Conservation (phyloP, 2,329 filamentous ascomycete genomes). For the Paecilomyces sp. region DNA sequence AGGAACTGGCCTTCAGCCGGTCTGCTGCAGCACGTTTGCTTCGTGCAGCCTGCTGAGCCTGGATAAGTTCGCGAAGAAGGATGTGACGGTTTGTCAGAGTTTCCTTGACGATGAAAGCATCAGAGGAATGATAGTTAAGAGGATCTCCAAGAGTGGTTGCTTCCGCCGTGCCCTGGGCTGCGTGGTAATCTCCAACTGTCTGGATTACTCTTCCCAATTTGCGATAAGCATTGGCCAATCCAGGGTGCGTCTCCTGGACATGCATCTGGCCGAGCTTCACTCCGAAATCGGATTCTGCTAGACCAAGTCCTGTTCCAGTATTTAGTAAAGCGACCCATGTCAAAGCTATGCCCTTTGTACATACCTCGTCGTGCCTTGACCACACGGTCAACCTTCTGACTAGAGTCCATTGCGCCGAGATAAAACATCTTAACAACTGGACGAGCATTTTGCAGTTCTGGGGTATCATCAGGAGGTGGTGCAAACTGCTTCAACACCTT, state of each 20-base stretch:
- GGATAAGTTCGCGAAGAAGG: constrained; percentile 81
- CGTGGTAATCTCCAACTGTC: constrained; percentile 88
- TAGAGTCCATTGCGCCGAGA: constrained; percentile 89
- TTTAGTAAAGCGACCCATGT: constrained; percentile 5
- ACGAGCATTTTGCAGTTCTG: constrained; percentile 81
- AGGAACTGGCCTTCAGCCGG: constrained; percentile 77
- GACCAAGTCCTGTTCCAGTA: constrained; percentile 62
- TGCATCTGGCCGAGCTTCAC: constrained; percentile 82
- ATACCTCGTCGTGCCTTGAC: constrained; percentile 87
- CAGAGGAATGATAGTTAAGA: constrained; percentile 87
- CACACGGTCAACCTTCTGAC: constrained; percentile 90
- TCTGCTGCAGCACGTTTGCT: constrained; percentile 81
- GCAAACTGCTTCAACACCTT: constrained; percentile 98
- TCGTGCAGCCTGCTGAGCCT: constrained; percentile 79
- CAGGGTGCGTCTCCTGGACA: constrained; percentile 82
- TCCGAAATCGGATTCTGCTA: constrained; percentile 88
- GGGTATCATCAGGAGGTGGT: constrained; percentile 92
- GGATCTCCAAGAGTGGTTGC: constrained; percentile 91
- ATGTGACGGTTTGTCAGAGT: constrained; percentile 97
- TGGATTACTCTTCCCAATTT: constrained; percentile 94
- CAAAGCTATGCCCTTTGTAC: constrained; percentile 9
- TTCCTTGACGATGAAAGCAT: constrained; percentile 97
- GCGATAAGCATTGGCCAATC: constrained; percentile 81
- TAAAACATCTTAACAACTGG: constrained; percentile 95
- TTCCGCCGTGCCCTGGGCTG: constrained; percentile 92